Evolutionary conservation across 2,329 filamentous ascomycete species (phyloP), one percentile per base, ranked within the genome.

Genomic region (Helicocarpus griseus): DNA sequence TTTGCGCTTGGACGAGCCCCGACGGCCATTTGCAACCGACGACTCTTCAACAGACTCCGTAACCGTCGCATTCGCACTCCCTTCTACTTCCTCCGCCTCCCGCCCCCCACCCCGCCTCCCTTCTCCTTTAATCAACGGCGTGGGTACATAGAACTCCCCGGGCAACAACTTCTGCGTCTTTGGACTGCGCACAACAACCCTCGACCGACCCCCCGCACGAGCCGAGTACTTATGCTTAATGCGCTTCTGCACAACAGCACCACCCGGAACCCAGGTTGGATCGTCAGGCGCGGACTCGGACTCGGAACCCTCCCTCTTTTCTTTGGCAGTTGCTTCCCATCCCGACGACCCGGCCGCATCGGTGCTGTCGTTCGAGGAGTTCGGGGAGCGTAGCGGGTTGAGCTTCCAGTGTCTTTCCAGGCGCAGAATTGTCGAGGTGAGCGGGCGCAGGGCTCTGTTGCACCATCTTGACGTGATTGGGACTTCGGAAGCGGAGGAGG

Each of bases 381-480:
- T 46, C 28, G 4, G 53, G 38, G 9, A 51, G 29, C n/a, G 45
- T 6, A 64, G 62, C 6, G 61, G 60, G 21, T 62, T 54, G 9
- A 59, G 64, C 46, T 69, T 65, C 52, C 69, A 61, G 51, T 72
- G 65, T 53, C 70, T 71, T 52, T 68, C 67, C 29, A 73, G 58
- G 48, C 68, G 66, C 48, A 66, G 62, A 52, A 70, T 64, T 46
- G 70, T 61, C 17, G 68, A 69, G 17, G 63, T 64, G 50, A 74
- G 59, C 29, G 70, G 71, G 53, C 70, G 68, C 50, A 74, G 57
- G 52, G 71, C 65, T 57, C 69, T 68, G 53, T 70, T 70, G 50
- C 67, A 69, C 69, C 69, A 72, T 66, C 63, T 68, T 47, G 69
- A 66, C 6, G 68, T 72, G 39, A 65, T 60, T 53, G 64, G 64